Percentiles rank a stretch among this genome's conserved stretches.
These are phyloP conservation scores for Lunasporangiospora selenospora DNA, from an alignment of 192 early-diverging fungal species.

Conservation along the genomic window DNA sequence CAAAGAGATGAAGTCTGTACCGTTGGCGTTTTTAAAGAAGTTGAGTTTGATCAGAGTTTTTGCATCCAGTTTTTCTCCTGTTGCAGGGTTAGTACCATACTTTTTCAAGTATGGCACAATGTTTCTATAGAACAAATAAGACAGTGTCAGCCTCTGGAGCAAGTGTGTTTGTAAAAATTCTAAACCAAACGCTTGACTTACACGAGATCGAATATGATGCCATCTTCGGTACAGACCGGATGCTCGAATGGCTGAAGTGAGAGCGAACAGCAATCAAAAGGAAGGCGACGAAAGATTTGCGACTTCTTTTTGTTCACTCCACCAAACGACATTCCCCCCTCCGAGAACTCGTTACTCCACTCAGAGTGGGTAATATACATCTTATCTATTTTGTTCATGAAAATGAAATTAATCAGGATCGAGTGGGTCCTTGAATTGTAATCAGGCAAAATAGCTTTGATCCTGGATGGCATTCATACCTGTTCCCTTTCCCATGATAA, in stretches of 20 bases:
- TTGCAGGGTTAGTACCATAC: conserved; percentile 86
- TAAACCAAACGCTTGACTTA: conserved; percentile 20
- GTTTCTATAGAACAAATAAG: conserved; percentile 46
- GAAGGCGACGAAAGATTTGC: conserved; percentile 75
- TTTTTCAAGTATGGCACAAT: conserved; percentile 86
- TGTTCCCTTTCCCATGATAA: conserved; percentile 49
- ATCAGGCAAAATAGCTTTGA: neutral
- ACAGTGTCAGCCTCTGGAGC: neutral
- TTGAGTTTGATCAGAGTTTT: conserved; percentile 79
- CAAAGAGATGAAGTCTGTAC: conserved; percentile 10
- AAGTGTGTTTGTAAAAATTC: neutral
- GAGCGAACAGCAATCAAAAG: conserved; percentile 90
- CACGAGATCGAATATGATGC: conserved; percentile 87
- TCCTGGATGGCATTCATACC: conserved; percentile 7
- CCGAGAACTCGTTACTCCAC: conserved; percentile 64
- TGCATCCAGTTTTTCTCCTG: conserved; percentile 74
- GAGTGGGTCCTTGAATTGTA: neutral
- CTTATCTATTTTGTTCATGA: conserved; percentile 82
- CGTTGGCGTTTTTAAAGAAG: conserved; percentile 82
- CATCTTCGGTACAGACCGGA: conserved; percentile 87
- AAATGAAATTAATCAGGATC: neutral
- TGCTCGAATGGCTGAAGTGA: conserved; percentile 86
- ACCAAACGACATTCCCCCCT: conserved; percentile 66
- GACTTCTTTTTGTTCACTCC: conserved; percentile 62
- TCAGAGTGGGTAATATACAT: conserved; percentile 89